phyloP scores from a whole-genome alignment of 768 basidiomycete species.

The Rhodotorula graminis region DNA sequence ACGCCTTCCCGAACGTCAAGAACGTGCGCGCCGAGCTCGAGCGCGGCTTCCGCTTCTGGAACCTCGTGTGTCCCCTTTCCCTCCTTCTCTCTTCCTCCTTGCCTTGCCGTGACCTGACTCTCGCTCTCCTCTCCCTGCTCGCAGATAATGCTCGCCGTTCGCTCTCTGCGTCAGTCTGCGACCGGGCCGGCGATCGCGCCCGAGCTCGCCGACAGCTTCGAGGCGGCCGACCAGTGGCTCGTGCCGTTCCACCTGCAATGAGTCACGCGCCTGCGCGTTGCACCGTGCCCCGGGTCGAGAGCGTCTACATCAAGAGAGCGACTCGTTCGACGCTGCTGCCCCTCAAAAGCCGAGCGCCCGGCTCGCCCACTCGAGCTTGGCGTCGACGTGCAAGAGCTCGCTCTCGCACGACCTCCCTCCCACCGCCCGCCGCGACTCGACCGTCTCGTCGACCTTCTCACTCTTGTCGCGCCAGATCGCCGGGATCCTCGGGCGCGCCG shows the following conservation, averaged over 20 bases:
- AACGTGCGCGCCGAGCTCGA: conserved; percentile 80
- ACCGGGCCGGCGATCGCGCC: conserved; percentile 72
- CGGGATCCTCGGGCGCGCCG: not conserved
- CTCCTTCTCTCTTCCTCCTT: not conserved
- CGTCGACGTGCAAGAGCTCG: not conserved
- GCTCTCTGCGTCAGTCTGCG: conserved; percentile 62
- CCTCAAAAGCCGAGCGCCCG: not conserved
- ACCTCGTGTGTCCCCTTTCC: conserved; percentile 64
- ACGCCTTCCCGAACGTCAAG: conserved; percentile 89
- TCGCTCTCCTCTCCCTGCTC: conserved; percentile 7
- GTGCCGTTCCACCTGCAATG: conserved; percentile 53
- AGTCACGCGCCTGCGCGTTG: not conserved
- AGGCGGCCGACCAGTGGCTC: conserved; percentile 90
- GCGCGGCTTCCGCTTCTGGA: conserved; percentile 97
- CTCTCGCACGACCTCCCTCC: not conserved
- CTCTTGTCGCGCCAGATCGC: not conserved
- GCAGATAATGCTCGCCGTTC: conserved; percentile 80
- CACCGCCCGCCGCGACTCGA: not conserved
- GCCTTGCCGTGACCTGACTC: not conserved
- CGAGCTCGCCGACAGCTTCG: conserved; percentile 91
- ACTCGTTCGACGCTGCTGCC: too few species aligned
- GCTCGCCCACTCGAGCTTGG: not conserved
- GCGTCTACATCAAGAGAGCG: not conserved
- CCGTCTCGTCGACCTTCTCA: not conserved
- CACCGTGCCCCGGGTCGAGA: not conserved